Conservation (phyloP, 106 monocot species). For the Apostasia ramifera region DNA sequence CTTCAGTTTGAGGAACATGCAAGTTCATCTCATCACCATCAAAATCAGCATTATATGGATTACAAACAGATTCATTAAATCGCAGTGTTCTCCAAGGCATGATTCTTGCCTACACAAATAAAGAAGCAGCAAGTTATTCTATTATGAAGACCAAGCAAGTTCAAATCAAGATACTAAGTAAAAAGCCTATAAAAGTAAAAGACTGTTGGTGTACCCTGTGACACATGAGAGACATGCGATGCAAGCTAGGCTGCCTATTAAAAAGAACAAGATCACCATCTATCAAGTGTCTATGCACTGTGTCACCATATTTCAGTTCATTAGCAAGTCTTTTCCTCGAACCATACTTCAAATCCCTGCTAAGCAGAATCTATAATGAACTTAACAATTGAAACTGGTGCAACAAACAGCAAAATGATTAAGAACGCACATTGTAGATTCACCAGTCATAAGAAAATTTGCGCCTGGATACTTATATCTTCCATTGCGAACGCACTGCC, state of each 20-base stretch:
- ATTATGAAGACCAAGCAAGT: constrained; percentile 3
- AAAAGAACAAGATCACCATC: constrained; percentile 98
- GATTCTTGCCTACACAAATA: constrained; percentile 60
- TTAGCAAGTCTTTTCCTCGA: constrained; percentile 68
- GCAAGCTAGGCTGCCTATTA: constrained; percentile 96
- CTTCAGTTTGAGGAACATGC: constrained; percentile 99
- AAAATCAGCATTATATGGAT: constrained; percentile 99
- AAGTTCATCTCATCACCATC: constrained; percentile 99
- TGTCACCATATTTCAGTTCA: constrained; percentile 75
- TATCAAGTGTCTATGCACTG: constrained; percentile 91
- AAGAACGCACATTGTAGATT: constrained; percentile 46
- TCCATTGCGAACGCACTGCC: constrained; percentile 80
- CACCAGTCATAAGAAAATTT: constrained; percentile 68
- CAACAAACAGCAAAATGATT: constrained; percentile 2
- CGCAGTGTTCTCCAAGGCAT: constrained; percentile 98
- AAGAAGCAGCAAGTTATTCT: background rate
- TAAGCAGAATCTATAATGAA: constrained; percentile 1
- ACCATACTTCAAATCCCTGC: constrained; percentile 73
- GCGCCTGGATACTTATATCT: constrained; percentile 90
- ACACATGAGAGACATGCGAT: constrained; percentile 99
- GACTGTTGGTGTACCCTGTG: constrained; percentile 52
- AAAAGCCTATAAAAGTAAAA: background rate
- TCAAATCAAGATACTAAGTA: background rate
- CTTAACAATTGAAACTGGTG: background rate
- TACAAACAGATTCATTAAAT: constrained; percentile 99